Base-by-base conservation (phyloP, 768 basidiomycete genomes). In the Rickenella mellea region DNA sequence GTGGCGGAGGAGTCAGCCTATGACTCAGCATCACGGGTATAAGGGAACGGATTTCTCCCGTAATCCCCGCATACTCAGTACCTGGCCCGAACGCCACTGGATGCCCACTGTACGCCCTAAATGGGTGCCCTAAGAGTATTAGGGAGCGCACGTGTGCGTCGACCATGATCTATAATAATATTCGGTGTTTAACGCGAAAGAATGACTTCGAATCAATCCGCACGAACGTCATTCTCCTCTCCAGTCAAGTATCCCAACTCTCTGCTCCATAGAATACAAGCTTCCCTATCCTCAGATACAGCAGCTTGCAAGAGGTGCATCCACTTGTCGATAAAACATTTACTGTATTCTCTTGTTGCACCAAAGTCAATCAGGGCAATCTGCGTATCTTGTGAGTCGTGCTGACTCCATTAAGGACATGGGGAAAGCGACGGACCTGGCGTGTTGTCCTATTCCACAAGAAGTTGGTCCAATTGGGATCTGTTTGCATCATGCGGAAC, bases 381-480 rank as follows among this genome's bases (percentile, higher is more conserved):
- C 80, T 88, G 46, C 29, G 26, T 4, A 28, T 24, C 19, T 29
- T 27, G 22, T 40, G 5, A 43, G 39, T 29, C n/a, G n/a, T n/a
- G n/a, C n/a, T n/a, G 17, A 38, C 28, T 30, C 9, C 20, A 38
- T 28, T 10, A 20, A 15, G 29, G 24, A 17, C n/a, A 10, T n/a
- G 6, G 7, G 11, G 28, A 36, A 27, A 15, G 7, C 6, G 15
- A 46, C 57, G 20, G 15, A 82, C 85, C 70, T 80, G 75, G 31
- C 73, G 69, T 1, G 78, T 78, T 2, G 64, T 45, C 0, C 68
- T 52, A 58, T 92, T 84, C 80, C 87, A 97, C 19, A 99, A 66
- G 65, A 99, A 98, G 60, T 98, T 98, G 7, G 89, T 86, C 87
- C 89, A 98, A 53, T 99, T 98, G 3, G 96, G 96, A 57, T 99